Conservation (phyloP, 371 early-diverging fungal genomes). For the Gilbertella persicaria region DNA sequence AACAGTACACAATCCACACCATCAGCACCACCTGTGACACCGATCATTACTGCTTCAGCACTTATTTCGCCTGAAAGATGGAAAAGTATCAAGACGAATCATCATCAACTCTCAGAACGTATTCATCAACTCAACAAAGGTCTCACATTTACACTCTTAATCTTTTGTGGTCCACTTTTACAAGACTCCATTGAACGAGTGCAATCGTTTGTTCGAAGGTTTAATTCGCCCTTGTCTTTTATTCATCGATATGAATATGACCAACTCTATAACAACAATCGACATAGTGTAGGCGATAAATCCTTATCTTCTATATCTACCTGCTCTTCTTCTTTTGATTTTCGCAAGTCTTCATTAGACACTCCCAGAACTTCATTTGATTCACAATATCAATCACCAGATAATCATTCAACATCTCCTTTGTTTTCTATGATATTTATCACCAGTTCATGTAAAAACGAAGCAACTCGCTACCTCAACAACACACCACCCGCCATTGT, state of each 20-base stretch:
- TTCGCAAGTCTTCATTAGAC: neutral
- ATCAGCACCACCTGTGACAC: neutral
- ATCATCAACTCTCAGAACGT: slow-evolving; percentile 26
- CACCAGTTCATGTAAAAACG: slow-evolving; percentile 25
- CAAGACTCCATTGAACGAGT: slow-evolving; percentile 14
- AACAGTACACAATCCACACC: neutral
- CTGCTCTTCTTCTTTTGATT: neutral
- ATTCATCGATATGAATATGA: slow-evolving; percentile 20
- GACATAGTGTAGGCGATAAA: neutral
- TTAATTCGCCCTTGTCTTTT: slow-evolving; percentile 34
- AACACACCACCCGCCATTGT: slow-evolving; percentile 19
- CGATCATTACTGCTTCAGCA: neutral
- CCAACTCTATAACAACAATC: neutral
- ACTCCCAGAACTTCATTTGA: neutral
- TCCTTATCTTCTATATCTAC: neutral
- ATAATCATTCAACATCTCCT: neutral
- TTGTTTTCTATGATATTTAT: slow-evolving; percentile 26
- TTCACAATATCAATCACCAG: neutral
- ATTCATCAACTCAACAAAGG: slow-evolving; percentile 16
- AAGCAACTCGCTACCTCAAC: slow-evolving; percentile 21
- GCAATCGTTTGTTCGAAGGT: slow-evolving; percentile 11
- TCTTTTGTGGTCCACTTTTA: slow-evolving; percentile 32
- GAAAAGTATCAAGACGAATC: slow-evolving; percentile 35
- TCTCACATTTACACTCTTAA: slow-evolving; percentile 29
- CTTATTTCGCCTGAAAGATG: slow-evolving; percentile 24